Evolutionary conservation across 2,329 filamentous ascomycete species (phyloP), one percentile per base, ranked within the genome.

Genomic region (Penicillium crustosum): DNA sequence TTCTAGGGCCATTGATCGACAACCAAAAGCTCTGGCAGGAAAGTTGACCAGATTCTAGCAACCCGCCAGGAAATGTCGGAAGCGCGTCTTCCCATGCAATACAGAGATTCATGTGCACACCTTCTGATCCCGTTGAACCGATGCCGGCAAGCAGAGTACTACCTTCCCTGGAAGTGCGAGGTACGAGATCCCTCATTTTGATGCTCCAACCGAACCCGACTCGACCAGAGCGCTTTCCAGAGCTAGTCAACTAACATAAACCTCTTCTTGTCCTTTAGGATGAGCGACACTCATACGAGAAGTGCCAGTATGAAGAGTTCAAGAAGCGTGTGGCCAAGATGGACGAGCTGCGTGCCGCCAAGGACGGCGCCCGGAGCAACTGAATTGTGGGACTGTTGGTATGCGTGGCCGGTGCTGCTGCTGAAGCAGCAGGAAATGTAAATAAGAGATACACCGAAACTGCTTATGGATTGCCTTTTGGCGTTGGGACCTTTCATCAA

Each of bases 281-380:
- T 77, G 94, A 99, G 83, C 85, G 94, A 82, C 94, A 99, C 80
- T 89, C 88, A 73, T 99, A 99, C 83, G 94, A 99, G 77, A 97
- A 97, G 78, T 99, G 94, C 86, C 94, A 99, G 74, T 99, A 99
- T 79, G 90, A 90, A 65, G 94, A 97, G 77, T 99, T 99, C 84
- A 96, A 96, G 87, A 91, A 93, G 84, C 88, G 94, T 58, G 94
- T 99, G 65, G 91, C 89, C 73, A 97, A 96, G 87, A 99, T 99
- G 94, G 87, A 97, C 71, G 93, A 99, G 82, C 80, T 99, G 73
- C 86, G 92, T 74, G 93, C 86, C 66, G 87, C 90, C 60, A 96
- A 95, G 85, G 86, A 80, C 58, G 92, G 91, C 61, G 87, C 84
- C 71, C 86, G 93, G 77, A 95, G 90, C 83, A 97, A 96, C 79